Evolutionary conservation across 805 yeast species (phyloP).

Genomic region (Sugiyamaella mastotermitis): DNA sequence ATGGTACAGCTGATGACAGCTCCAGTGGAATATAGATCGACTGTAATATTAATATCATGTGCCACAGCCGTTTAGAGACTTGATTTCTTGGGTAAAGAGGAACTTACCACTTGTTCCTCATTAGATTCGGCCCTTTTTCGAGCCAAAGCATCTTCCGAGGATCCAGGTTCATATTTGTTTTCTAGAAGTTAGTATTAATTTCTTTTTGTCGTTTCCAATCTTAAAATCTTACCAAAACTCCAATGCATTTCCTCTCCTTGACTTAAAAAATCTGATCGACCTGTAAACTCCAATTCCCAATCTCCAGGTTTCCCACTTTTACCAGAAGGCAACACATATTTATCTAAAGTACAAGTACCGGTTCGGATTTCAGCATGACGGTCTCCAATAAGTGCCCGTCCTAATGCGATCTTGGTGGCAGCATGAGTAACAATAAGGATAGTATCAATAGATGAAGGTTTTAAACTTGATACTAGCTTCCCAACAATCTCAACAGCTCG

Average conservation of each 20-base stretch:
- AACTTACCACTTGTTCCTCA: slow-evolving; percentile 11
- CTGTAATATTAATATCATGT: too few relatives aligned
- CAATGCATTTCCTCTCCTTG: slow-evolving; percentile 92
- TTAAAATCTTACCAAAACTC: slow-evolving; percentile 66
- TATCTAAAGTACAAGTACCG: slow-evolving; percentile 81
- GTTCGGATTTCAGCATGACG: slow-evolving; percentile 52
- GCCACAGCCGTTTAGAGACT: neutral
- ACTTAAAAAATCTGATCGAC: slow-evolving; percentile 62
- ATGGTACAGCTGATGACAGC: slow-evolving; percentile 25
- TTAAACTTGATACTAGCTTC: slow-evolving; percentile 52
- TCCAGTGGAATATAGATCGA: slow-evolving; percentile 54
- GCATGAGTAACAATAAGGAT: slow-evolving; percentile 86
- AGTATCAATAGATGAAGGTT: slow-evolving; percentile 54
- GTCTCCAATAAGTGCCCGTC: slow-evolving; percentile 63
- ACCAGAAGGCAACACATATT: slow-evolving; percentile 33
- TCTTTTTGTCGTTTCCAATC: too few relatives aligned
- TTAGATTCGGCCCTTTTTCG: slow-evolving; percentile 16
- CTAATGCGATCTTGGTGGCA: slow-evolving; percentile 84
- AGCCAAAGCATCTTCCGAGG: slow-evolving; percentile 65
- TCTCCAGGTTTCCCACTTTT: slow-evolving; percentile 24
- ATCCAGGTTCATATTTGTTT: slow-evolving; percentile 75
- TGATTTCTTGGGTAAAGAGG: slow-evolving; percentile 1
- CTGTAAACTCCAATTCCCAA: slow-evolving; percentile 68
- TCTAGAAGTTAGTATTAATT: slow-evolving; percentile 16
- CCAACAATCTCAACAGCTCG: slow-evolving; percentile 55